These are phyloP conservation scores for Eucalyptus rudis DNA, from an alignment of 345 rosid genomes.

Conservation along the genomic window DNA sequence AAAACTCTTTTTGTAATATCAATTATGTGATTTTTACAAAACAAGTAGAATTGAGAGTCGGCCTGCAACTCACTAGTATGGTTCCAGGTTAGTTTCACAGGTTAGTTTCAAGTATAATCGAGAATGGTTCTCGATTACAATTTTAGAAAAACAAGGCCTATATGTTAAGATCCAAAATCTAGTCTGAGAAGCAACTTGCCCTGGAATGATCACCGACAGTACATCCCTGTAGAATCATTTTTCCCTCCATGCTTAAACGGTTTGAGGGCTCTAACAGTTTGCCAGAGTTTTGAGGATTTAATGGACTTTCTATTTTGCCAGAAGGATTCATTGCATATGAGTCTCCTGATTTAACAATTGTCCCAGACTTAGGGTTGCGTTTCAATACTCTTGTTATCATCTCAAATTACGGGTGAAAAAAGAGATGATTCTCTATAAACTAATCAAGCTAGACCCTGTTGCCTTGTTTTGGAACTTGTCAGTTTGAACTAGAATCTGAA, in stretches of 20 bases:
- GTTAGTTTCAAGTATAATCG: background rate
- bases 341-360: background rate
- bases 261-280: background rate
- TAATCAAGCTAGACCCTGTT: background rate
- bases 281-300: background rate
- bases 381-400: background rate
- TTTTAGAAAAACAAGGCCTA: background rate
- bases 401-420: background rate
- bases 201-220: background rate
- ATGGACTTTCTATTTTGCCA: background rate
- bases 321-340: background rate
- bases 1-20: background rate
- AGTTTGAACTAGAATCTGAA: background rate
- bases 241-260: background rate
- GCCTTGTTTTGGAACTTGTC: background rate
- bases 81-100: accelerated
- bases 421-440: background rate
- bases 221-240: background rate
- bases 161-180: background rate
- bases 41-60: background rate
- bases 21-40: background rate
- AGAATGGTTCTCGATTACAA: background rate
- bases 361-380: background rate
- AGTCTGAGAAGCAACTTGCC: background rate
- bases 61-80: background rate